These are phyloP conservation scores for Thymus mandschuricus DNA, from an alignment of 257 asterid species.

Conservation along the genomic window DNA sequence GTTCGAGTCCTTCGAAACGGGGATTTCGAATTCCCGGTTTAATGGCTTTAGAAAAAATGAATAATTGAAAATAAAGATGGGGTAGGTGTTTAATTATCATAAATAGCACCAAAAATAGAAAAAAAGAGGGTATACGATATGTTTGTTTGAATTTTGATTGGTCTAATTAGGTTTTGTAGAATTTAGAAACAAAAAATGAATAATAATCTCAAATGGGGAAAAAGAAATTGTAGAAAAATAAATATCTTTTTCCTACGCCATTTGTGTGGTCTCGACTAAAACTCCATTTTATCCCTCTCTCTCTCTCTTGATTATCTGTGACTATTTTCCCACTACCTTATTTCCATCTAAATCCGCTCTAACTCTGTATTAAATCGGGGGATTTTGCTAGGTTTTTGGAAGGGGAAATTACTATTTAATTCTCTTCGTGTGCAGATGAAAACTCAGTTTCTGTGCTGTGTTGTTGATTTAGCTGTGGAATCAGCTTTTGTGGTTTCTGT, in stretches of 20 bases:
- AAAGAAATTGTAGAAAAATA: neutral
- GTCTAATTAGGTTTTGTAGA: neutral
- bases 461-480: conserved; percentile 31
- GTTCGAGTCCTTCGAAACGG: too few species aligned
- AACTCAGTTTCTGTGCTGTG: conserved; percentile 22
- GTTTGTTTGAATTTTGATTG: neutral
- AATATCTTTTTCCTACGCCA: conserved; percentile 38
- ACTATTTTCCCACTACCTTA: conserved; percentile 32
- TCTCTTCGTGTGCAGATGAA: conserved; percentile 14
- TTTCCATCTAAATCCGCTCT: conserved; percentile 46
- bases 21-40: too few species aligned
- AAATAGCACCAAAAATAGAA: neutral
- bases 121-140: neutral
- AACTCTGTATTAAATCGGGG: conserved; percentile 26
- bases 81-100: too few species aligned
- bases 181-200: neutral
- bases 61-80: too few species aligned
- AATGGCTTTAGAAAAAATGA: too few species aligned
- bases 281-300: conserved; percentile 45
- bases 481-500: conserved; percentile 30
- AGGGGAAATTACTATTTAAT: neutral
- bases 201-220: neutral
- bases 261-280: conserved; percentile 61
- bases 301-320: conserved; percentile 44
- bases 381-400: conserved; percentile 12